These are phyloP conservation scores for Rhodosporidiobolus sp. DNA, from an alignment of 768 basidiomycete species.

Conservation along the genomic window DNA sequence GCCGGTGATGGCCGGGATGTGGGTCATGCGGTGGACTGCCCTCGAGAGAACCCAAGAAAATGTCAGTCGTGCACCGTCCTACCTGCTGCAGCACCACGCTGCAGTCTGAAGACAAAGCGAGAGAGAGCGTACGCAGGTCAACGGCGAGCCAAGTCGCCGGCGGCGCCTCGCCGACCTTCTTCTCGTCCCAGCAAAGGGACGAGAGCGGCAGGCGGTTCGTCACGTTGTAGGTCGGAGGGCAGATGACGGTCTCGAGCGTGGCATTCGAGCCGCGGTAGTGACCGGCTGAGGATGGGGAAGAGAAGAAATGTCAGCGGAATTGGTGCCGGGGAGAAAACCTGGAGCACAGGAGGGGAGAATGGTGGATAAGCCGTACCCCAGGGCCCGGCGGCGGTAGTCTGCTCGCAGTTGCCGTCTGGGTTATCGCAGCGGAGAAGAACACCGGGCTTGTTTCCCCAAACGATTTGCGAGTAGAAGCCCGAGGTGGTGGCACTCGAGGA, in stretches of 20 bases:
- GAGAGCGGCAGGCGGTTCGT: conserved; percentile 17
- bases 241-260: conserved; percentile 29
- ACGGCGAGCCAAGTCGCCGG: conserved; percentile 19
- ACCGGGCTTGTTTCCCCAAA: conserved; percentile 18
- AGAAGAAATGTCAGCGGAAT: not conserved
- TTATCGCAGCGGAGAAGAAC: conserved; percentile 1
- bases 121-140: conserved; percentile 12
- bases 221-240: conserved; percentile 15
- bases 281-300: conserved; percentile 10
- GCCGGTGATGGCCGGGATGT: conserved; percentile 25
- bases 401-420: conserved; percentile 5
- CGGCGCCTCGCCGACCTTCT: conserved; percentile 15
- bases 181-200: conserved; percentile 34
- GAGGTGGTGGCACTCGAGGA: conserved; percentile 9
- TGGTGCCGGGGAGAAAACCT: not conserved
- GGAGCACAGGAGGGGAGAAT: not conserved
- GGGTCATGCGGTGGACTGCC: conserved; percentile 11
- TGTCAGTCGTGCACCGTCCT: too few relatives aligned
- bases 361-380: conserved; percentile 17
- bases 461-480: conserved; percentile 26
- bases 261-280: conserved; percentile 27
- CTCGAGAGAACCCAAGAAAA: too few relatives aligned
- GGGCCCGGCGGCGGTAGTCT: conserved; percentile 6
- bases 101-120: not conserved
- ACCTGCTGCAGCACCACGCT: too few relatives aligned